Conservation (phyloP, 371 early-diverging fungal genomes). For the Apophysomyces sp. region DNA sequence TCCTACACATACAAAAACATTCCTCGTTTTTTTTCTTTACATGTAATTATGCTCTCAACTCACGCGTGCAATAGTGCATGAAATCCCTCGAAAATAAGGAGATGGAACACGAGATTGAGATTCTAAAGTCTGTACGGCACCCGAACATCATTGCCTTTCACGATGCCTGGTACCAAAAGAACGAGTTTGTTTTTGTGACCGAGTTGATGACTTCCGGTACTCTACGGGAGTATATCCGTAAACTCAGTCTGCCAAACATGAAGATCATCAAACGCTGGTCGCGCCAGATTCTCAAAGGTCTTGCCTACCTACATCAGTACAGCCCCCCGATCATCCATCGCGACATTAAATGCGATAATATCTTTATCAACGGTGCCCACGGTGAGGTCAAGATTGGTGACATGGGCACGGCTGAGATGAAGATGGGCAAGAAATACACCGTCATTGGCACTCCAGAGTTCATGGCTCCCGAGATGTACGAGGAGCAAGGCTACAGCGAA, state of each 20-base stretch:
- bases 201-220: conserved; percentile 88
- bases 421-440: conserved; percentile 71
- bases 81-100: conserved; percentile 53
- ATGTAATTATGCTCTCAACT: not conserved
- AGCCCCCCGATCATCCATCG: conserved; percentile 82
- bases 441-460: conserved; percentile 83
- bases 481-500: conserved; percentile 75
- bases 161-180: conserved; percentile 66
- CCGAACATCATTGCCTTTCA: conserved; percentile 75
- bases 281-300: conserved; percentile 72
- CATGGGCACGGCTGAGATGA: conserved; percentile 80
- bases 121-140: conserved; percentile 71
- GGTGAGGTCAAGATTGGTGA: conserved; percentile 86
- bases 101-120: conserved; percentile 68
- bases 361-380: conserved; percentile 80
- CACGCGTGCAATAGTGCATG: conserved; percentile 36
- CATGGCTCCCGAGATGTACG: conserved; percentile 81
- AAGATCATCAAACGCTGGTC: conserved; percentile 73
- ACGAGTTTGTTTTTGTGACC: conserved; percentile 74
- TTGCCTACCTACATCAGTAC: conserved; percentile 75
- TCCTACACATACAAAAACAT: too few relatives aligned
- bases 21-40: too few relatives aligned
- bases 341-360: conserved; percentile 75
- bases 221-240: conserved; percentile 57
- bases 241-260: conserved; percentile 53